Conservation (phyloP, 23 red algal species). For the Agarophyton chilense region DNA sequence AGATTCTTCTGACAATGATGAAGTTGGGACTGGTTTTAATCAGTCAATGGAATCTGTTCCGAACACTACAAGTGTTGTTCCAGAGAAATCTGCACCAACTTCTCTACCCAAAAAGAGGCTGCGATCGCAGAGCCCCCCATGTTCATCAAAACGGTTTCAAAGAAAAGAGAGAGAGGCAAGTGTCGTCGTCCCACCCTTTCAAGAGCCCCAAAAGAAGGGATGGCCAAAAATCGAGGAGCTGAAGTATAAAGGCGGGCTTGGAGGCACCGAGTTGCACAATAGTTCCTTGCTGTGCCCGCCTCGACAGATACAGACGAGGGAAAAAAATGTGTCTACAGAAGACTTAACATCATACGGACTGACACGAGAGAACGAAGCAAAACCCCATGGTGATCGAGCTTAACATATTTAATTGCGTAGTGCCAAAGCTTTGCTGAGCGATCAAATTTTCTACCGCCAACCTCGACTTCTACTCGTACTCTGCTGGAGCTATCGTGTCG, state of each 20-base stretch:
- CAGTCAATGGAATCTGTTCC: neutral
- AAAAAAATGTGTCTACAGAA: slow-evolving; percentile 40
- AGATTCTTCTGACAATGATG: slow-evolving; percentile 19
- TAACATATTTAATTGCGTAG: neutral
- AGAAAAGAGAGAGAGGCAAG: neutral
- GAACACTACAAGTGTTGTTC: neutral
- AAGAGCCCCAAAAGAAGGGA: neutral
- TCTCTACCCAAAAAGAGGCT: neutral
- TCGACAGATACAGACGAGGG: slow-evolving; percentile 35
- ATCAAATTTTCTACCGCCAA: neutral
- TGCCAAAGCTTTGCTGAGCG: neutral
- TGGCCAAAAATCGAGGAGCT: neutral
- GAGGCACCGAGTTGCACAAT: neutral
- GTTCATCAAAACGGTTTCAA: neutral
- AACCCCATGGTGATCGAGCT: neutral
- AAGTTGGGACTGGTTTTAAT: neutral
- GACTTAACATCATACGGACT: slow-evolving; percentile 28
- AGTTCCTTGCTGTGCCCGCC: neutral
- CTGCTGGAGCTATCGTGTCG: slow-evolving; percentile 79
- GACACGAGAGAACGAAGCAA: neutral
- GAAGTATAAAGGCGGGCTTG: neutral
- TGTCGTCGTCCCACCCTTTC: neutral
- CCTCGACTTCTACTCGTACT: slow-evolving; percentile 46
- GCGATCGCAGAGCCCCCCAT: neutral
- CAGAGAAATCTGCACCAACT: neutral